These are phyloP conservation scores for Ophiostoma fasciatum DNA, from an alignment of 2,329 filamentous ascomycete genomes.

Conservation along the genomic window DNA sequence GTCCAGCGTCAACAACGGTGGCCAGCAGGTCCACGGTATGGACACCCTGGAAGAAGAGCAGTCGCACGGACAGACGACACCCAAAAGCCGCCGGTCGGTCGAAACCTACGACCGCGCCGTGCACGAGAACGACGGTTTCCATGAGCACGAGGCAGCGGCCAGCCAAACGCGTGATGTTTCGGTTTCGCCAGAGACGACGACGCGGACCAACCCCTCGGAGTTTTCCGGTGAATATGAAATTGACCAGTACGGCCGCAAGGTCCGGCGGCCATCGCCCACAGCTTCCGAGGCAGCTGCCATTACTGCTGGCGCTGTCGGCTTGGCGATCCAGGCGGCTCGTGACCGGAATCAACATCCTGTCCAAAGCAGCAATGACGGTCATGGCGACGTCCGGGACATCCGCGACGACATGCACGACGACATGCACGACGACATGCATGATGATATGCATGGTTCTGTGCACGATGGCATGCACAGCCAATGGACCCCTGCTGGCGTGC, in stretches of 20 bases:
- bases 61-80: conserved; percentile 18
- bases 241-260: conserved; percentile 42
- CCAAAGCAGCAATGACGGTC: too few relatives aligned
- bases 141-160: conserved; percentile 2
- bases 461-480: conserved; percentile 11
- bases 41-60: conserved; percentile 18
- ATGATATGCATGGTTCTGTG: too few relatives aligned
- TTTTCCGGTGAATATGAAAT: conserved; percentile 40
- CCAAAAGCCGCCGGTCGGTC: conserved; percentile 24
- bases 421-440: neutral
- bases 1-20: conserved; percentile 34
- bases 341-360: conserved; percentile 26
- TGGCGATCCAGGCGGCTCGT: conserved; percentile 36
- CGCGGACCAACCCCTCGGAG: conserved; percentile 18
- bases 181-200: conserved; percentile 12
- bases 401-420: too few relatives aligned
- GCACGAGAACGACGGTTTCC: neutral
- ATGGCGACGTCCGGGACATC: too few relatives aligned
- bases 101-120: conserved; percentile 22
- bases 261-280: conserved; percentile 37
- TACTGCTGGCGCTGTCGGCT: conserved; percentile 38
- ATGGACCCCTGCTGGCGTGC: conserved; percentile 35
- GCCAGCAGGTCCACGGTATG: too few relatives aligned
- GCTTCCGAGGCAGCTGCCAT: conserved; percentile 40
- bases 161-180: conserved; percentile 24